Base-by-base conservation (phyloP, 2,329 filamentous ascomycete genomes). In the Aspergillus oerlinghausenensis region DNA sequence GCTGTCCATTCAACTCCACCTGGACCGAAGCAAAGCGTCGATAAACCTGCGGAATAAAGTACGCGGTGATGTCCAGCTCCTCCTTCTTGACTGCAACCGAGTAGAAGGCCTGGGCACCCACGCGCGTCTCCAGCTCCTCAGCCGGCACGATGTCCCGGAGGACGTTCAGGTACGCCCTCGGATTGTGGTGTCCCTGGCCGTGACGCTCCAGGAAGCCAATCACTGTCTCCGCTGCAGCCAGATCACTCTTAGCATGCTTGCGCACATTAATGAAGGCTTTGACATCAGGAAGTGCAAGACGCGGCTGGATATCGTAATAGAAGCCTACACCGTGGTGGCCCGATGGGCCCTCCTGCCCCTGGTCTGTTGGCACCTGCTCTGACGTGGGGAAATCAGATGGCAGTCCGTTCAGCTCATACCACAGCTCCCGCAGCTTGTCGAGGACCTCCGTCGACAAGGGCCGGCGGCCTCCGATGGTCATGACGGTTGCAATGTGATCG, bases 281-380 rank as follows among this genome's bases (percentile, higher is more conserved):
- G 14, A 54, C 52, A 26, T 54, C 25, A 14, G 52, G 52, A 6
- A 49, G 28, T 3, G 45, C 43, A n/a, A 35, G 32, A 14, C 21
- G 6, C 17, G 52, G 52, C 25, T 54, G 52, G 52, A 54, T 54
- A 38, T 54, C 52, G 19, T 35, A 54, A 28, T 54, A 54, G 52
- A 54, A 54, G 32, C 25, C 32, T 5, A 54, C 43, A 17, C 52
- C 52, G 21, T 38, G 26, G 29, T 35, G 43, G 29, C 45, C 43
- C 8, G 26, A 17, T 10, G 14, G 21, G 7, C 3, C 4, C 28
- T 45, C 45, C 11, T n/a, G 3, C 28, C 3, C 43, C 29, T 25
- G 28, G 10, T 7, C 17, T 5, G 29, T n/a, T 17, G 45, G 43
- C 21, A 49, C 43, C 25, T 29, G 43, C 21, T 54, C 52, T 14